Conservation (phyloP, 148 eudicot genomes). For the Chenopodium suecicum region DNA sequence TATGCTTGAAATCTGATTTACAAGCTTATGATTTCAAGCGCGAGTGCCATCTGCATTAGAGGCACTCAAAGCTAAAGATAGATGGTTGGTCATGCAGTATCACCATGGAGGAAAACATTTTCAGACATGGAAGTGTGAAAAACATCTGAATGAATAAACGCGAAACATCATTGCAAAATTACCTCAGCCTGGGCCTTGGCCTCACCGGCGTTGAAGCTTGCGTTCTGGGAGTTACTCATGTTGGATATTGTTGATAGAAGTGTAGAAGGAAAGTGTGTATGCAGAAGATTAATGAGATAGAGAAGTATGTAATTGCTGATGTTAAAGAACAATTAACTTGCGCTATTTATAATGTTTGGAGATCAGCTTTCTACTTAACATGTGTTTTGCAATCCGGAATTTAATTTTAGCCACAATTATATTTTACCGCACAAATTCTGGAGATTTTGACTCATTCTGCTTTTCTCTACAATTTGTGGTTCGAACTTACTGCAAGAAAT, state of each 20-base stretch:
- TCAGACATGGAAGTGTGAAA: neutral
- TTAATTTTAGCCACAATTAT: slow-evolving; percentile 1
- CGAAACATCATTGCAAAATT: neutral
- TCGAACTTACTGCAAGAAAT: neutral
- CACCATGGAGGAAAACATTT: neutral
- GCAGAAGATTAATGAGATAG: neutral
- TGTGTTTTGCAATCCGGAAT: slow-evolving; percentile 12
- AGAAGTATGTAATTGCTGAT: neutral
- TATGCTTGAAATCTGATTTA: neutral
- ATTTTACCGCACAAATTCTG: neutral
- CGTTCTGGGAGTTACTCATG: slow-evolving; percentile 33
- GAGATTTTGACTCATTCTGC: slow-evolving; percentile 20
- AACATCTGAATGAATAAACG: neutral
- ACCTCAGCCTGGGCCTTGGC: slow-evolving; percentile 45
- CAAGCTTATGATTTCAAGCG: neutral
- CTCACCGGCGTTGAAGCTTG: slow-evolving; percentile 34
- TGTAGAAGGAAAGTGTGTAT: neutral
- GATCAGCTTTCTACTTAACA: neutral
- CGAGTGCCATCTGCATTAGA: neutral
- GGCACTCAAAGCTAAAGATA: neutral
- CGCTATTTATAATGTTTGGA: slow-evolving; percentile 24
- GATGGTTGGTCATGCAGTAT: neutral
- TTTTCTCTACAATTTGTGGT: neutral
- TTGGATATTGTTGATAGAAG: slow-evolving; percentile 4
- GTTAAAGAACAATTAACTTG: neutral